phyloP scores from a whole-genome alignment of 78 protist genomes.

The Dictyostelium citrinum region DNA sequence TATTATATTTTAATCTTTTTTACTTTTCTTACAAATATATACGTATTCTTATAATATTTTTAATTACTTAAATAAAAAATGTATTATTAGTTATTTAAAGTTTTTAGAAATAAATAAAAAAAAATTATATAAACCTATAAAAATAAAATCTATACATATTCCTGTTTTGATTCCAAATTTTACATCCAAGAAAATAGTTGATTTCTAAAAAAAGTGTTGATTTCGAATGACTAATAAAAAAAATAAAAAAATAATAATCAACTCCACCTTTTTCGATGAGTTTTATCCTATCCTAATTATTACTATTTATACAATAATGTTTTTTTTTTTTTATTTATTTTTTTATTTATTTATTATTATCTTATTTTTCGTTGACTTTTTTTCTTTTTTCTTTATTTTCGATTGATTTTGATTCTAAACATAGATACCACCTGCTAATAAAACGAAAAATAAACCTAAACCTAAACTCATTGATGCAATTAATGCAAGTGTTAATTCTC shows the following conservation, averaged over 20 bases:
- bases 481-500: conserved; percentile 26
- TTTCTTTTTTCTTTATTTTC: not conserved
- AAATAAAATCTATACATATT: no score
- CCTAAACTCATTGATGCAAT: conserved; percentile 55
- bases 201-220: no score
- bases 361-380: not conserved
- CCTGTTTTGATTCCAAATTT: no score
- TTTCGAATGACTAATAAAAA: no score
- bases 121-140: no score
- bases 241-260: no score
- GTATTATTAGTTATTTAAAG: not conserved
- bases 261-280: not conserved
- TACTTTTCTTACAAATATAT: not conserved
- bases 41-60: not conserved
- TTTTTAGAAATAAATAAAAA: no score
- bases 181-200: no score
- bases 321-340: not conserved
- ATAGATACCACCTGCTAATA: conserved; percentile 62
- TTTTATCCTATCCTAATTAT: not conserved
- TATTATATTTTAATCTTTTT: not conserved
- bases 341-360: not conserved
- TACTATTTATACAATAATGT: not conserved
- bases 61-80: not conserved
- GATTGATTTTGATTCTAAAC: not conserved
- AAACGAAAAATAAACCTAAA: conserved; percentile 54